Evolutionary conservation across 345 rosid species (phyloP).

Genomic region (Citrus inodora): DNA sequence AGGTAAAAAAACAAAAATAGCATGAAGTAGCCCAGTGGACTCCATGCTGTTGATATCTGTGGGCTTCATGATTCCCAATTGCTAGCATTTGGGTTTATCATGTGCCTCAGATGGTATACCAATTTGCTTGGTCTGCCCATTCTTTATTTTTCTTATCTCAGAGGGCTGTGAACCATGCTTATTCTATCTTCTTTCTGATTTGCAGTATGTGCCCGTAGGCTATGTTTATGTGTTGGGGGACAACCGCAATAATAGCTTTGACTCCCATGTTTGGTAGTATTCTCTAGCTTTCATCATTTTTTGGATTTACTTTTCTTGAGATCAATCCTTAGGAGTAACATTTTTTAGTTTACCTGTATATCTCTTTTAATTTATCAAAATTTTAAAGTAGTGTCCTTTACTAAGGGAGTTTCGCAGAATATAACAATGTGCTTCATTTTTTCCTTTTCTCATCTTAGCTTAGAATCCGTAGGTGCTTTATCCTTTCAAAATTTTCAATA

Average conservation of each 20-base stretch:
- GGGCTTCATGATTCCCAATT: conserved; percentile 3
- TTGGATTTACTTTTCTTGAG: neutral
- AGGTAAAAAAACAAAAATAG: neutral
- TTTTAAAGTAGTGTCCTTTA: neutral
- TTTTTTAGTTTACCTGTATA: too few relatives aligned
- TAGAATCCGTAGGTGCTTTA: neutral
- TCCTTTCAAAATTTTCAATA: neutral
- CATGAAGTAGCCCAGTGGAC: neutral
- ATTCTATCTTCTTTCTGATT: neutral
- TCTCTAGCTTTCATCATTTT: neutral
- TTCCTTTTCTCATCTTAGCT: neutral
- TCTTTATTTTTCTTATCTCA: neutral
- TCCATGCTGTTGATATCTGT: conserved; percentile 5
- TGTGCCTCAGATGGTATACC: neutral
- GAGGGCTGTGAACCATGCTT: neutral
- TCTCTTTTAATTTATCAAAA: neutral
- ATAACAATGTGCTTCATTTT: neutral
- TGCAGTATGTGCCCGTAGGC: conserved; percentile 35
- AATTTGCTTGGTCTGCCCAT: conserved; percentile 1
- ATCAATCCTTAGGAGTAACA: neutral
- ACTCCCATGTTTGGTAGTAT: conserved; percentile 33
- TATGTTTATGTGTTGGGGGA: conserved; percentile 38
- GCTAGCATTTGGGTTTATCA: neutral
- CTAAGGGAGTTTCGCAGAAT: neutral
- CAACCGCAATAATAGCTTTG: conserved; percentile 34